phyloP scores from a whole-genome alignment of 176 grass and related monocot genomes.

The Aegilops sharonensis region DNA sequence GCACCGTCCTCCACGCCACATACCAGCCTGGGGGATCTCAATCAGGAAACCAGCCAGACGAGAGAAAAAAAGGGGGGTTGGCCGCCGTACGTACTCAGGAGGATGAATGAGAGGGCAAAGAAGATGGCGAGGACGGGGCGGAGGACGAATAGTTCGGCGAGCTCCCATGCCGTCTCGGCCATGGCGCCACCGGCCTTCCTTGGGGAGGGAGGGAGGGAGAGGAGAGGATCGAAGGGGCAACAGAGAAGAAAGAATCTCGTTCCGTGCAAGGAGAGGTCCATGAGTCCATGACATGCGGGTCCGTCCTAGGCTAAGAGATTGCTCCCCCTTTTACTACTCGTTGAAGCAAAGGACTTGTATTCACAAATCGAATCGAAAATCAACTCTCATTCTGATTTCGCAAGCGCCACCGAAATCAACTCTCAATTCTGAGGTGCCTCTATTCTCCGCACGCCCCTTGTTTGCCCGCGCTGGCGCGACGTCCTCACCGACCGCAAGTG shows the following conservation, averaged over 20 bases:
- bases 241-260: background rate
- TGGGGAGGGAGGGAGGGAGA: background rate
- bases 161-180: constrained; percentile 38
- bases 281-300: constrained; percentile 7
- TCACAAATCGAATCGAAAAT: too few relatives aligned
- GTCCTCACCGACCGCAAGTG: too few relatives aligned
- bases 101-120: constrained; percentile 70
- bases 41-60: constrained; percentile 10
- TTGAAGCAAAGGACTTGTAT: background rate
- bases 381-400: too few relatives aligned
- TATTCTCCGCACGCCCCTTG: too few relatives aligned
- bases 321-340: too few relatives aligned
- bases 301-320: background rate
- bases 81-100: constrained; percentile 52
- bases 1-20: constrained; percentile 88
- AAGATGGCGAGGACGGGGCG: constrained; percentile 70
- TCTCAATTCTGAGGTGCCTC: too few relatives aligned
- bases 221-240: too few relatives aligned
- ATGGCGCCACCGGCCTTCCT: constrained; percentile 16
- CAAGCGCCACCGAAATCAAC: too few relatives aligned
- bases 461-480: too few relatives aligned
- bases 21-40: constrained; percentile 58
- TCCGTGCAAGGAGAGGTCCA: background rate
- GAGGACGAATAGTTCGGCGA: constrained; percentile 46
- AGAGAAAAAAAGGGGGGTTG: background rate